Evolutionary conservation across 306 rosid species (phyloP).

Genomic region (Phaseolus lunatus): DNA sequence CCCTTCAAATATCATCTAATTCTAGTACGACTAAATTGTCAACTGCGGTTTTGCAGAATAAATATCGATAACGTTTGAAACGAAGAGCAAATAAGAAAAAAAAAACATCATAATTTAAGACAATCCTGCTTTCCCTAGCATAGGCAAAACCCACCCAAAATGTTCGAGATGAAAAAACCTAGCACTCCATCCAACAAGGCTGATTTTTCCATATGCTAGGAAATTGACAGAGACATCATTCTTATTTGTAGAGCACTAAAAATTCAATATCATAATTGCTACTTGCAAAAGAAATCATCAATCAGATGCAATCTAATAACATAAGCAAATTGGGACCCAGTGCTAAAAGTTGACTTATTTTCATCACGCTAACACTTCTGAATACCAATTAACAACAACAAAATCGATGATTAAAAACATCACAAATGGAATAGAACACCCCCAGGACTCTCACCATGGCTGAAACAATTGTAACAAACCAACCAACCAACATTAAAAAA

Average conservation of each 20-base stretch:
- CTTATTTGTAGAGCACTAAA: background rate
- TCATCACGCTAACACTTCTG: constrained; percentile 13
- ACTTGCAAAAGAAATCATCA: background rate
- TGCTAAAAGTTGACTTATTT: constrained; percentile 17
- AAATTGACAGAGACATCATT: constrained; percentile 8
- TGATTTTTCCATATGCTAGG: background rate
- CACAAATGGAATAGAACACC: background rate
- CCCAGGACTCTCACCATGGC: background rate
- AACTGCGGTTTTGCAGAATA: background rate
- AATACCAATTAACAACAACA: constrained; percentile 25
- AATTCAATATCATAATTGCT: background rate
- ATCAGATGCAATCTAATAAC: constrained; percentile 29
- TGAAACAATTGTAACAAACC: constrained; percentile 31
- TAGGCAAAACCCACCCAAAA: background rate
- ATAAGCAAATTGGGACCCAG: constrained; percentile 8
- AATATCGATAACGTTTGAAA: background rate
- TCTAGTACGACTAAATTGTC: constrained; percentile 9
- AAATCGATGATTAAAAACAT: constrained; percentile 22
- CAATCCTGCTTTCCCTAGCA: constrained; percentile 2
- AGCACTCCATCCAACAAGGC: background rate
- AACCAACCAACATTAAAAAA: background rate
- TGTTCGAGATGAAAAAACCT: background rate
- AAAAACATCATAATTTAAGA: background rate
- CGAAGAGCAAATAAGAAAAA: background rate
- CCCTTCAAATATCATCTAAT: constrained; percentile 24